These are phyloP conservation scores for Arachnomyces sp. DNA, from an alignment of 2,329 filamentous ascomycete genomes.

Conservation along the genomic window DNA sequence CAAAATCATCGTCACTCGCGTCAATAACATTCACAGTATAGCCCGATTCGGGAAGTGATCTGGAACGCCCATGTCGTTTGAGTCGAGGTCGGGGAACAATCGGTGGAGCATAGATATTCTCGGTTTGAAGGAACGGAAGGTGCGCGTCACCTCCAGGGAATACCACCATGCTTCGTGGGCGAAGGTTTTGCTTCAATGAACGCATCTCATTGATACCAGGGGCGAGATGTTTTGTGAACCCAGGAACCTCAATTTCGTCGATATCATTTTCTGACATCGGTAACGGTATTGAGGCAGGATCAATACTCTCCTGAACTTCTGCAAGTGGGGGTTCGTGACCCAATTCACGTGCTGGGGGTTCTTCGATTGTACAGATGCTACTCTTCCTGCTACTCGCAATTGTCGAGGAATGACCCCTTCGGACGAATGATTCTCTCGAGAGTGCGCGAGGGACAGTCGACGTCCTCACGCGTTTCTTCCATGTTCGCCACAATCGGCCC, in stretches of 20 bases:
- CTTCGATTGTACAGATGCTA: conserved; percentile 30
- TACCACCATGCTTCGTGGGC: conserved; percentile 36
- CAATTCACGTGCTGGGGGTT: conserved; percentile 15
- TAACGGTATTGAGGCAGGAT: conserved; percentile 57
- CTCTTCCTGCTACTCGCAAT: conserved; percentile 28
- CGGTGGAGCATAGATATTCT: too few relatives aligned
- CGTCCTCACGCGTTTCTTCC: conserved; percentile 64
- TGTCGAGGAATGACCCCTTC: conserved; percentile 18
- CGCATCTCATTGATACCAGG: conserved; percentile 24
- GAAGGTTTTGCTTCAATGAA: conserved; percentile 33
- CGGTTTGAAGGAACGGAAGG: too few relatives aligned
- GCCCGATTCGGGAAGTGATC: too few relatives aligned
- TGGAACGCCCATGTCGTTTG: too few relatives aligned
- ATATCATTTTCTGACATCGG: conserved; percentile 61
- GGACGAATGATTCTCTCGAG: conserved; percentile 32
- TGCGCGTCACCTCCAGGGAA: conserved; percentile 16
- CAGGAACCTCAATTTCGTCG: conserved; percentile 72
- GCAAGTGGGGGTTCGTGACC: conserved; percentile 5
- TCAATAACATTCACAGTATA: too few relatives aligned
- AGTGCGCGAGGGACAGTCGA: conserved; percentile 33
- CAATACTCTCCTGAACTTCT: conserved; percentile 27
- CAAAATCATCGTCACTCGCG: too few relatives aligned
- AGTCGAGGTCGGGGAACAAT: too few relatives aligned
- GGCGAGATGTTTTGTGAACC: conserved; percentile 41
- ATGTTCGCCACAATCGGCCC: conserved; percentile 84